A percentile compares a stretch with the other conserved stretches of the same genome.
phyloP scores from a whole-genome alignment of 2,329 filamentous ascomycete genomes.

The Pseudocercospora musae region DNA sequence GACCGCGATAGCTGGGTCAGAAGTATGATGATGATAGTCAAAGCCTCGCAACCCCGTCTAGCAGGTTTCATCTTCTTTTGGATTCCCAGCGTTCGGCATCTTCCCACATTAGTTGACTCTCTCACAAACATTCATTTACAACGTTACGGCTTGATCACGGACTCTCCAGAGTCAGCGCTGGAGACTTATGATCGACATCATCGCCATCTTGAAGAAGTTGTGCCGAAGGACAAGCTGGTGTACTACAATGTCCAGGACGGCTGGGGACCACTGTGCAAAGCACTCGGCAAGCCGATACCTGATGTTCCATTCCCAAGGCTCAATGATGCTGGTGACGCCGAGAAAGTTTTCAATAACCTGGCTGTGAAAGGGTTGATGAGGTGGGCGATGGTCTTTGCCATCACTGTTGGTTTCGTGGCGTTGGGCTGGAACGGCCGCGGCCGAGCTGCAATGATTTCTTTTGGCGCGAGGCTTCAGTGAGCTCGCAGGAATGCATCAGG shows the following conservation, averaged over 20 bases:
- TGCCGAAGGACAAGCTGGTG: conserved; percentile 16
- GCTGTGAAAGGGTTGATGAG: conserved; percentile 7
- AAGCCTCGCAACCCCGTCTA: conserved; percentile 5
- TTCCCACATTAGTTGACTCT: conserved; percentile 1
- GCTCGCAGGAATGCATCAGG: too few relatives aligned
- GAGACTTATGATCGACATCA: conserved; percentile 10
- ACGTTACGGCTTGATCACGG: conserved; percentile 4
- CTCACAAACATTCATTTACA: conserved; percentile 8
- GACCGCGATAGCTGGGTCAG: conserved; percentile 7
- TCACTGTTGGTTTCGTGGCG: not conserved
- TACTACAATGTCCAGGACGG: conserved; percentile 25
- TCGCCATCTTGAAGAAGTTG: conserved; percentile 3
- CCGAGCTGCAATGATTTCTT: too few relatives aligned
- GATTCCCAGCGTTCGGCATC: conserved; percentile 12
- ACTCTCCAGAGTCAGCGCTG: not conserved
- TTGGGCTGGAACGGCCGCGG: not conserved
- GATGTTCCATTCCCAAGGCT: conserved; percentile 22
- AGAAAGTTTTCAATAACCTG: conserved; percentile 6
- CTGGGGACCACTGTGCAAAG: conserved; percentile 32
- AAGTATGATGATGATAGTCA: conserved; percentile 3
- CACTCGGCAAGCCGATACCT: conserved; percentile 26
- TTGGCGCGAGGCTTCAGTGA: too few relatives aligned
- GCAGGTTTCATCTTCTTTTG: conserved; percentile 14
- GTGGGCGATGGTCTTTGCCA: conserved; percentile 3
- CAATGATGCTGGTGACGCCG: conserved; percentile 14